phyloP scores from a whole-genome alignment of 2,329 filamentous ascomycete species.

The Phyllosticta citriasiana region DNA sequence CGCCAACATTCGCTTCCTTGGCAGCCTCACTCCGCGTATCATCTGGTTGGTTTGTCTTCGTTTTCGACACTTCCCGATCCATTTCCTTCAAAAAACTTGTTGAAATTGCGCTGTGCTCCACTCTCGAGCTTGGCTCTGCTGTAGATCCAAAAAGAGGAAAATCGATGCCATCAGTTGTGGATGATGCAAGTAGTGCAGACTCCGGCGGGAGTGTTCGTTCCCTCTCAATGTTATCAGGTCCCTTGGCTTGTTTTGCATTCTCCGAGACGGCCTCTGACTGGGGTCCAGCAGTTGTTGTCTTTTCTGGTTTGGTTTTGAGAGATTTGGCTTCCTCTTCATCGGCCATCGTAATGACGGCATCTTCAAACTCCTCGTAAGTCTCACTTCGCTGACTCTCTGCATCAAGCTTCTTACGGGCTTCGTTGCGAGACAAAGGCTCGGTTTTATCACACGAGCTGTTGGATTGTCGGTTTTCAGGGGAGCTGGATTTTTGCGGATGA shows the following conservation, averaged over 20 bases:
- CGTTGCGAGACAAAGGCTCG: background rate
- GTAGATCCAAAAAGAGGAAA: background rate
- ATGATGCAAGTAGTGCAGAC: background rate
- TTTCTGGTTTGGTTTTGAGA: no score
- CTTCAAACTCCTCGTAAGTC: background rate
- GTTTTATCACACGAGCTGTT: background rate
- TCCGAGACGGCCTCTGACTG: background rate
- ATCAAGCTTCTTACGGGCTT: background rate
- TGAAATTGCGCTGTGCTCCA: background rate
- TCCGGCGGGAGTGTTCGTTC: background rate
- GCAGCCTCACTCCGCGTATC: background rate
- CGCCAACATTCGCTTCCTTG: background rate
- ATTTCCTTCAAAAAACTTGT: background rate
- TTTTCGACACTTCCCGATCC: background rate
- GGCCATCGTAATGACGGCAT: no score
- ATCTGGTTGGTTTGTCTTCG: background rate
- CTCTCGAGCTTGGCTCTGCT: background rate
- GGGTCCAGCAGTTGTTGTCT: no score
- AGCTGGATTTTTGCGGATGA: background rate
- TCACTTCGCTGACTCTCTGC: background rate
- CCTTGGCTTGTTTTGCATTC: background rate
- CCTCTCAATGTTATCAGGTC: background rate
- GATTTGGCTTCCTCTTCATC: no score
- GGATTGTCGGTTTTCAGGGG: background rate
- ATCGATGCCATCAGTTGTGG: background rate